phyloP scores from a whole-genome alignment of 2,329 filamentous ascomycete species.

The Thielaviopsis punctulata region DNA sequence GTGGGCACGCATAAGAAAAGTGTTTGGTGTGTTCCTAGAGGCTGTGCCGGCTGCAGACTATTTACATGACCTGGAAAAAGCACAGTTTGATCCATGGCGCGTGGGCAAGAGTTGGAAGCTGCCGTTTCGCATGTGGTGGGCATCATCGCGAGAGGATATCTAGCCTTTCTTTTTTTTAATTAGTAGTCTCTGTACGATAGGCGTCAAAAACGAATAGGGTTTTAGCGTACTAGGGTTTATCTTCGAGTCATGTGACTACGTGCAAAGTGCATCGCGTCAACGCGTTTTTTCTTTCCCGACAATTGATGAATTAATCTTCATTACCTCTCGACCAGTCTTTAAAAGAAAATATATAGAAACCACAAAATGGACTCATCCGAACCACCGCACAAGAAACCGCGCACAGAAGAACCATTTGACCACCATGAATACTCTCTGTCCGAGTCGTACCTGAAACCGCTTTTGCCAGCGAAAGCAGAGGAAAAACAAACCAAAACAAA shows the following conservation, averaged over 20 bases:
- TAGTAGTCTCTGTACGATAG: not conserved
- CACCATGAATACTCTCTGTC: not conserved
- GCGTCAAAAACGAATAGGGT: too few relatives aligned
- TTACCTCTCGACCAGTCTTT: not conserved
- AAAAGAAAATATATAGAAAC: too few relatives aligned
- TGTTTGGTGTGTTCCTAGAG: slow-evolving; percentile 67
- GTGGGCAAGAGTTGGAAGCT: slow-evolving; percentile 58
- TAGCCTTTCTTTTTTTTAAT: too few relatives aligned
- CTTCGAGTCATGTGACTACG: slow-evolving; percentile 9
- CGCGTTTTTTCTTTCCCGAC: not conserved
- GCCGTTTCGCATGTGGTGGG: slow-evolving; percentile 55
- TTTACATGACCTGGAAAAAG: slow-evolving; percentile 57
- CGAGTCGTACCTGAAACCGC: slow-evolving; percentile 8
- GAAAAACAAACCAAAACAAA: not conserved
- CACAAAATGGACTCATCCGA: not conserved
- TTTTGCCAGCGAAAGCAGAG: not conserved
- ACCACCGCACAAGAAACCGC: slow-evolving; percentile 6
- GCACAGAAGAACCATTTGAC: not conserved
- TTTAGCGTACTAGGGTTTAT: too few relatives aligned
- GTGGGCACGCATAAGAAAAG: slow-evolving; percentile 32
- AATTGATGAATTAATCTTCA: not conserved
- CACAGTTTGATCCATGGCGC: slow-evolving; percentile 70
- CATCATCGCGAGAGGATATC: slow-evolving; percentile 27
- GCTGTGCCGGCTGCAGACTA: slow-evolving; percentile 64
- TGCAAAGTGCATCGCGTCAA: slow-evolving; percentile 9